Conservation (phyloP, 805 yeast genomes). For the Wickerhamiella hasegawae region DNA sequence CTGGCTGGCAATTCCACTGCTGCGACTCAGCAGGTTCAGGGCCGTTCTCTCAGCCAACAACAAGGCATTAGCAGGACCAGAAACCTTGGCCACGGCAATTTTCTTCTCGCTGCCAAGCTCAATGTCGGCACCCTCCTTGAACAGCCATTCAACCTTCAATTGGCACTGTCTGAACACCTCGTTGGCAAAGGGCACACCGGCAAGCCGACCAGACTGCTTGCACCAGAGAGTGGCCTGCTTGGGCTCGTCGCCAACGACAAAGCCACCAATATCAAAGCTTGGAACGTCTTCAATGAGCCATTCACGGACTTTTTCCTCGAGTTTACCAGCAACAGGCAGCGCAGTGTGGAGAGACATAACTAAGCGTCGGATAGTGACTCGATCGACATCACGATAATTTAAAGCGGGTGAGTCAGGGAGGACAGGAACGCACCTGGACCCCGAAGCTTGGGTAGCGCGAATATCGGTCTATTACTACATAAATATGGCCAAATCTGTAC, state of each 20-base stretch:
- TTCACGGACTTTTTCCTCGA: slow-evolving; percentile 64
- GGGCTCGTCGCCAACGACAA: slow-evolving; percentile 65
- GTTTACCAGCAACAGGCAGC: slow-evolving; percentile 58
- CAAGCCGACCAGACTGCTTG: slow-evolving; percentile 63
- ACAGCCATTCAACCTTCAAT: slow-evolving; percentile 54
- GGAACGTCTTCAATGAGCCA: slow-evolving; percentile 86
- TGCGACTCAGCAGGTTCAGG: slow-evolving; percentile 61
- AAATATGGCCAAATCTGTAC: too few species aligned
- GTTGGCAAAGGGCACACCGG: slow-evolving; percentile 79
- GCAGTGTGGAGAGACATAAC: too few species aligned
- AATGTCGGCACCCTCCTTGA: slow-evolving; percentile 49
- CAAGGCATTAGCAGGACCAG: slow-evolving; percentile 66
- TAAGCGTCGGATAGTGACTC: too few species aligned
- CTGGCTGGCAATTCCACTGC: slow-evolving; percentile 78
- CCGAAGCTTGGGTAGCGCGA: too few species aligned
- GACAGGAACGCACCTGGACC: too few species aligned
- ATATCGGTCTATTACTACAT: too few species aligned
- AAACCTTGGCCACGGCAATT: slow-evolving; percentile 58
- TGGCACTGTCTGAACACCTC: slow-evolving; percentile 72
- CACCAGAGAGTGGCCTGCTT: slow-evolving; percentile 68
- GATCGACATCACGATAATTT: too few species aligned
- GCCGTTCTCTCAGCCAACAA: slow-evolving; percentile 77
- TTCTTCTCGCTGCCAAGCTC: slow-evolving; percentile 35
- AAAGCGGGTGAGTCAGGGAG: too few species aligned
- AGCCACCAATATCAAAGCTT: slow-evolving; percentile 87